These are phyloP conservation scores for Fusarium continuum DNA, from an alignment of 2,329 filamentous ascomycete species.

Conservation along the genomic window DNA sequence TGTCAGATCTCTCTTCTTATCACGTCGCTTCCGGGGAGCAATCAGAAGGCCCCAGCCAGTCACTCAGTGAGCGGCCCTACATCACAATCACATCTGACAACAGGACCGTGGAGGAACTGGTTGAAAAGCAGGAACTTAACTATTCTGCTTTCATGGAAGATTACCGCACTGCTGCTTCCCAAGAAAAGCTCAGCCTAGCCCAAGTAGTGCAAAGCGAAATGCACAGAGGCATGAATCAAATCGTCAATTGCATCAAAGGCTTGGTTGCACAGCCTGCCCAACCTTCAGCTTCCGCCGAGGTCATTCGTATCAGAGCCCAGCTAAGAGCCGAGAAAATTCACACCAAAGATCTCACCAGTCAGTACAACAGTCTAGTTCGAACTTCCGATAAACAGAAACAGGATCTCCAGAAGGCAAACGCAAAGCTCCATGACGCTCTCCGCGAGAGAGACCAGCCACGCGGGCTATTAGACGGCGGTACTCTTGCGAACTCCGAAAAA, in stretches of 20 bases:
- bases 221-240: not conserved
- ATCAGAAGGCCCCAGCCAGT: not conserved
- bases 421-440: not conserved
- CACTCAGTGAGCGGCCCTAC: too few relatives aligned
- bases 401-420: not conserved
- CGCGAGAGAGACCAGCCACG: slow-evolving; percentile 1
- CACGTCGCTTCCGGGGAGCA: not conserved
- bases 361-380: not conserved
- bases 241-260: not conserved
- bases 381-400: not conserved
- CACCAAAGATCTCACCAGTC: not conserved
- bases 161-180: not conserved
- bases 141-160: not conserved
- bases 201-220: not conserved
- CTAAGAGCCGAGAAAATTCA: fast-evolving
- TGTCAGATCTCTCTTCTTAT: not conserved
- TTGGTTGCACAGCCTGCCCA: fast-evolving
- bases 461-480: not conserved
- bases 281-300: fast-evolving
- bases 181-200: not conserved
- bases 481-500: slow-evolving; percentile 17
- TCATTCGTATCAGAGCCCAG: not conserved
- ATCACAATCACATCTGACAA: too few relatives aligned
- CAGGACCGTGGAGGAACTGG: not conserved
- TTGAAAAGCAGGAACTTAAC: not conserved